Base-by-base conservation (phyloP, 1,284 basidiomycete species). In the Golubevia sp. region DNA sequence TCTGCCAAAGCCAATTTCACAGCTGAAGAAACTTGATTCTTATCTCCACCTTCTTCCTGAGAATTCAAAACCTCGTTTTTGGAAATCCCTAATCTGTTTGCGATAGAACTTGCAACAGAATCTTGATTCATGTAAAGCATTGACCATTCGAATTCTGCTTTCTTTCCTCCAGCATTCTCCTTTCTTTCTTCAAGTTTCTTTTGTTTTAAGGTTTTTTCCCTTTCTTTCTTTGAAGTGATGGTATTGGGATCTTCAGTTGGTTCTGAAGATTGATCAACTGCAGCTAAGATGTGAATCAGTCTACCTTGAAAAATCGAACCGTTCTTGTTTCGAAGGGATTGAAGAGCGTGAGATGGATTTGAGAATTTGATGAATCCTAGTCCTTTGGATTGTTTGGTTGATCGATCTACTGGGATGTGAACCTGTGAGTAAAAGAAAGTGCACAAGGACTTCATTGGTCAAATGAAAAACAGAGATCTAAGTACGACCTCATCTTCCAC, bases 1-100 rank as follows among this genome's bases (percentile, higher is more conserved):
- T 99, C 96, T 0, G 96, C 96, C 18, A 99, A 87, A 0, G 96
- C 96, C 24, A 98, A 89, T 79, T 94, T 96, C 61, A 98, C 94
- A 0, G 95, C 95, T 0, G 81, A 71, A 20, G 55, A 58, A n/a
- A 8, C 63, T 66, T 26, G 38, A 4, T 73, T 56, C 56, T 70
- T 24, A 27, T 72, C 26, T 0, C 91, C 89, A 59, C 85, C 58
- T 5, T 23, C 52, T 11, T 26, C 26, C 18, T 24, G 25, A 0
- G 77, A 70, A 53, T 78, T 76, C 38, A 82, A 62, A 21, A 82
- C 73, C 50, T 78, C 73, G 1, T 65, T 55, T 59, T 82, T 82
- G 30, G 58, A 52, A 23, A 82, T 68, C n/a, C 76, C 77, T 15
- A 82, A 65, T 13, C 79, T 67, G 48, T 77, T 70, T 20, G 80